phyloP scores from a whole-genome alignment of 352 stramenopile species.

The Phytophthora sp. region DNA sequence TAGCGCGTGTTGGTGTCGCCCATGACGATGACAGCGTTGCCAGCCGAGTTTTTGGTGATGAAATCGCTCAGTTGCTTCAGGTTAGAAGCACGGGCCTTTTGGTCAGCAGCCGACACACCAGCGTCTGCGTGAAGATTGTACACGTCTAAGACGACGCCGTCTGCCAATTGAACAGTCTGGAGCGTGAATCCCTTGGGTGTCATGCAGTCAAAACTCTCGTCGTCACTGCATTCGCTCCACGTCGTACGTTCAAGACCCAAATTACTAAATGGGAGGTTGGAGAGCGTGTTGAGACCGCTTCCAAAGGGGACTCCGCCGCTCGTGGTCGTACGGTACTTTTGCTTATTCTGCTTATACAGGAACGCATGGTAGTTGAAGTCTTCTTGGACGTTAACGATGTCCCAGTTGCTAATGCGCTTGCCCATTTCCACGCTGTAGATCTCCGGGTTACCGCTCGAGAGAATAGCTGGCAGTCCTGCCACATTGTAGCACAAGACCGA shows the following conservation, averaged over 20 bases:
- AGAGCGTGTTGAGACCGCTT: constrained; percentile 59
- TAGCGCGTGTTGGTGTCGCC: constrained; percentile 65
- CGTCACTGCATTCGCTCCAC: constrained; percentile 52
- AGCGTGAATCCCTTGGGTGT: constrained; percentile 65
- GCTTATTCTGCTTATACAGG: constrained; percentile 50
- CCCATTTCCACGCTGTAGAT: constrained; percentile 53
- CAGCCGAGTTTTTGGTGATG: constrained; percentile 48
- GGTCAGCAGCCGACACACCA: constrained; percentile 35
- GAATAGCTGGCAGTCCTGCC: constrained; percentile 45
- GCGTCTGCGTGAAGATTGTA: constrained; percentile 66
- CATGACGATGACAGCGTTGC: constrained; percentile 57
- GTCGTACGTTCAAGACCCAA: constrained; percentile 45
- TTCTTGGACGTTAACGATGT: constrained; percentile 52
- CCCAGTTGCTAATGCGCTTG: constrained; percentile 49
- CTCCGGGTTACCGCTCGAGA: constrained; percentile 53
- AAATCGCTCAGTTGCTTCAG: constrained; percentile 55
- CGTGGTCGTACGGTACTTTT: constrained; percentile 50
- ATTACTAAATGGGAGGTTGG: constrained; percentile 48
- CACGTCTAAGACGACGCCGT: constrained; percentile 49
- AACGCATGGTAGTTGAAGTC: constrained; percentile 51
- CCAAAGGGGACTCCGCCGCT: constrained; percentile 55
- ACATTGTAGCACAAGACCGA: constrained; percentile 57
- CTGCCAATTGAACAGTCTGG: constrained; percentile 46
- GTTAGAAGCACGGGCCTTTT: constrained; percentile 44
- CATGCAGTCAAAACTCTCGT: constrained; percentile 56